Evolutionary conservation across 83 land plant genomes (phyloP), one percentile per base, ranked within the genome.

Genomic region (Thuja plicata): DNA sequence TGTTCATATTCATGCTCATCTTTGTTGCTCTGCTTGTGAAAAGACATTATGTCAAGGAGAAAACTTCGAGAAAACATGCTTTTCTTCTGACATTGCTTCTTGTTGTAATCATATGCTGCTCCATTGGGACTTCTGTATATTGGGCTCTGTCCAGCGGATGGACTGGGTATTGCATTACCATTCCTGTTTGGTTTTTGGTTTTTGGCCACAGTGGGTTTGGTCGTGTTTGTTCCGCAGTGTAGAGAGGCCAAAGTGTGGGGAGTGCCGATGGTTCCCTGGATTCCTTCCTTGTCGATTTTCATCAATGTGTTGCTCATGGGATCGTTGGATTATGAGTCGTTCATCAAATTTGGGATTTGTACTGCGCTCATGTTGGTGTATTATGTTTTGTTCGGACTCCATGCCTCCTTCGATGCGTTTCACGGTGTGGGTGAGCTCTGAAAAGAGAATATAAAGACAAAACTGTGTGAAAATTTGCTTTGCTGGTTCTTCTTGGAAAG

Each of bases 231-330:
- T 81, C 92, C 93, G 19, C 88, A 89, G 85, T 30, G 89, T 40
- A 87, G 94, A 40, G 60, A 52, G 32, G 94, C 99, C 6, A 92
- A 91, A 87, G 89, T 96, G 50, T 97, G 96, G 96, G 97, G 97
- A 9, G 97, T 96, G 46, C 99, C 99, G 8, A 60, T 95, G 38
- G 99, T 96, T 66, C 99, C 99, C 12, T 96, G 99, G 99, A 34
- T 97, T 85, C 99, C 99, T n/a, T 95, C 96, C 8, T 55, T 95
- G 78, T 97, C 99, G 0, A 96, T 97, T 37, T 94, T 89, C 5
- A 91, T 92, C 62, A 96, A 96, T 40, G 8, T 96, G 24, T 95
- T 97, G 86, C 93, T 96, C 27, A 91, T 97, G 50, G 99, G 97
- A 13, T 94, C 99, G 1, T 86, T 97, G 12, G 97, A 96, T 5